Evolutionary conservation across 2,329 filamentous ascomycete species (phyloP).

Genomic region (Thielaviopsis euricoi): DNA sequence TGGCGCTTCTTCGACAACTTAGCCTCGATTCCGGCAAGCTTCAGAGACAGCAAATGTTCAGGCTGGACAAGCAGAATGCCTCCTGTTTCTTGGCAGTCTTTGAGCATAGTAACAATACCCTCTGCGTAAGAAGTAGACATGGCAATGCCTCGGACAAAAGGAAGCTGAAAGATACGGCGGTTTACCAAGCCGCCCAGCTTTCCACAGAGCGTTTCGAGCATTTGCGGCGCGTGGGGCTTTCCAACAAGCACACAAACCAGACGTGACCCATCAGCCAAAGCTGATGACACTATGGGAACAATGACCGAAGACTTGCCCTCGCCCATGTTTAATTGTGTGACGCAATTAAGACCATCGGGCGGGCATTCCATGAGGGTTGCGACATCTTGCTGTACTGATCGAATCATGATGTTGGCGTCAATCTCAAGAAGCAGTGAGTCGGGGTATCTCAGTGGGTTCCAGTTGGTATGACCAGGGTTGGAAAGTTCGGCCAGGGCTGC

Average conservation of each 20-base stretch:
- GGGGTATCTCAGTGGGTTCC: slow-evolving; percentile 33
- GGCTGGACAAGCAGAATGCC: slow-evolving; percentile 46
- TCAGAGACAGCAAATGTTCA: slow-evolving; percentile 46
- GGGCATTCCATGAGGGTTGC: slow-evolving; percentile 37
- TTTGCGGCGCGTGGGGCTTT: slow-evolving; percentile 44
- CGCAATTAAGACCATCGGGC: slow-evolving; percentile 24
- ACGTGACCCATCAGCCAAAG: slow-evolving; percentile 31
- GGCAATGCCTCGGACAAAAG: slow-evolving; percentile 36
- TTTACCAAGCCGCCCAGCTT: slow-evolving; percentile 40
- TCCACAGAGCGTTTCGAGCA: slow-evolving; percentile 36
- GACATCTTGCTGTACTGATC: slow-evolving; percentile 41
- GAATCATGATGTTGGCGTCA: slow-evolving; percentile 44
- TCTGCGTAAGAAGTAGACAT: slow-evolving; percentile 19
- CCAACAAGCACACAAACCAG: slow-evolving; percentile 43
- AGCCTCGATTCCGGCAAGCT: slow-evolving; percentile 40
- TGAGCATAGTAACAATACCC: slow-evolving; percentile 22
- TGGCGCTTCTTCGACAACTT: slow-evolving; percentile 11
- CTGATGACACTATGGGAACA: slow-evolving; percentile 41
- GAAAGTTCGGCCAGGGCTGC: slow-evolving; percentile 26
- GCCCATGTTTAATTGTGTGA: slow-evolving; percentile 57
- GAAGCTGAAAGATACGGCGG: slow-evolving; percentile 37
- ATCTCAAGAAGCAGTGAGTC: slow-evolving; percentile 49
- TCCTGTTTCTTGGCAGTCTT: slow-evolving; percentile 29
- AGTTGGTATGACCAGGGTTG: slow-evolving; percentile 39
- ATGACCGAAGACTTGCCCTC: slow-evolving; percentile 57